These are phyloP conservation scores for Beauveria bassiana DNA, from an alignment of 2,329 filamentous ascomycete species.

Conservation along the genomic window DNA sequence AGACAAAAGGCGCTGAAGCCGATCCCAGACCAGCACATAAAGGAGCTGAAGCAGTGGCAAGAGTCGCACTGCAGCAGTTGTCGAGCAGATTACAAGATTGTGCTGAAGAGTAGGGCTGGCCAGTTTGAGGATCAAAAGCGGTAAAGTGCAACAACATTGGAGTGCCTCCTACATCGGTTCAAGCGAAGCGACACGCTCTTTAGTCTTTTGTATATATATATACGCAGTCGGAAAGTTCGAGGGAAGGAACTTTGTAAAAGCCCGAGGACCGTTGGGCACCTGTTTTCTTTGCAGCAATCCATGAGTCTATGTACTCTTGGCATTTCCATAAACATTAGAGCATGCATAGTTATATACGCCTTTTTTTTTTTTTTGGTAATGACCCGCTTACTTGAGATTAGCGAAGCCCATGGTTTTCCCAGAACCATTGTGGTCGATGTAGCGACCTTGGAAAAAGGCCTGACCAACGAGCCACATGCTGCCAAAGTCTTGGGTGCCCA, in stretches of 20 bases:
- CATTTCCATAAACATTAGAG: background rate
- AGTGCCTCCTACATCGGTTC: background rate
- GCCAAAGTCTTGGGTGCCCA: slow-evolving; percentile 13
- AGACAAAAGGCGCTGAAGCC: slow-evolving; percentile 26
- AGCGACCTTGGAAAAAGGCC: slow-evolving; percentile 17
- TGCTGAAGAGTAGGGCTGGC: background rate
- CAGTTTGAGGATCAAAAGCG: background rate
- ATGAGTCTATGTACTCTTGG: background rate
- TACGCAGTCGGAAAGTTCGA: background rate
- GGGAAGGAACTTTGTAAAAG: background rate
- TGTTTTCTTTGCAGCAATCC: background rate
- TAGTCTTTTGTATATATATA: background rate
- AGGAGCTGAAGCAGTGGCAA: slow-evolving; percentile 8
- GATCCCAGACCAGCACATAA: slow-evolving; percentile 3
- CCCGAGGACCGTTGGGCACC: background rate
- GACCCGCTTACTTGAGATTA: slow-evolving; percentile 4
- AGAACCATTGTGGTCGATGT: slow-evolving; percentile 16
- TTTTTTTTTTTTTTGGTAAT: background rate
- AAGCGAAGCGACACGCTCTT: background rate
- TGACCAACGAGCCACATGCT: slow-evolving; percentile 16
- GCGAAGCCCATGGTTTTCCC: slow-evolving; percentile 16
- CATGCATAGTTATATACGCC: background rate
- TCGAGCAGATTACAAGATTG: background rate
- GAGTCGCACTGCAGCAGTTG: slow-evolving; percentile 8
- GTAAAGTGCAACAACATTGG: background rate